These are phyloP conservation scores for Alopecurus myosuroides DNA, from an alignment of 176 grass and related monocot genomes.

Conservation along the genomic window DNA sequence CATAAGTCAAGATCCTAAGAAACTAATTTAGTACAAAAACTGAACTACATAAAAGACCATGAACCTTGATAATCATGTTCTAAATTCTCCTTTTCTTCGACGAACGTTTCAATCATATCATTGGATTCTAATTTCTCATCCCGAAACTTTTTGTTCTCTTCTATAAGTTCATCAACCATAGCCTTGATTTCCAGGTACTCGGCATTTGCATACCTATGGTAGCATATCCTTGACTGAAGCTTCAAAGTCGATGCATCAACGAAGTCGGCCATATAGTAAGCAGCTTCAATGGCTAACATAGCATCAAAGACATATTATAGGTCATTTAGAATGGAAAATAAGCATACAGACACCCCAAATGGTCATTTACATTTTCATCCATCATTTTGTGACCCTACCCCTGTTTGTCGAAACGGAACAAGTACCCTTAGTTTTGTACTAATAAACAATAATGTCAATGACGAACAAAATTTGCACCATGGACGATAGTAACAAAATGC, in stretches of 20 bases:
- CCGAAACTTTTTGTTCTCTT: constrained; percentile 11
- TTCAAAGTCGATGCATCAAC: neutral
- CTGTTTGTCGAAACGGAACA: too few relatives aligned
- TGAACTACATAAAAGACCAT: neutral
- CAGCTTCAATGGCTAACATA: neutral
- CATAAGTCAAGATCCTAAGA: neutral
- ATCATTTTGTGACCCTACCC: too few relatives aligned
- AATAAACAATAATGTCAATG: too few relatives aligned
- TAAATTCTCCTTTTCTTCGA: neutral
- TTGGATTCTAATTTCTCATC: neutral
- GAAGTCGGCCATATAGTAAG: neutral
- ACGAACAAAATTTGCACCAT: too few relatives aligned
- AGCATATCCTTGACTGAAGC: constrained; percentile 10
- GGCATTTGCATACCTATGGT: neutral
- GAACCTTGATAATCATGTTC: neutral
- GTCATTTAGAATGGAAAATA: neutral
- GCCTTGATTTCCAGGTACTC: constrained; percentile 12
- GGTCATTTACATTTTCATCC: too few relatives aligned
- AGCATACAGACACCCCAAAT: neutral
- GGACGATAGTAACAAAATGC: too few relatives aligned
- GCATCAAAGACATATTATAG: neutral
- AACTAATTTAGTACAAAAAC: neutral
- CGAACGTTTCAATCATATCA: neutral
- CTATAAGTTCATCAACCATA: neutral
- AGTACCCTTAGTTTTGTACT: too few relatives aligned